phyloP scores from a whole-genome alignment of 495 filamentous ascomycete genomes.

The Aspergillus ellipticus region DNA sequence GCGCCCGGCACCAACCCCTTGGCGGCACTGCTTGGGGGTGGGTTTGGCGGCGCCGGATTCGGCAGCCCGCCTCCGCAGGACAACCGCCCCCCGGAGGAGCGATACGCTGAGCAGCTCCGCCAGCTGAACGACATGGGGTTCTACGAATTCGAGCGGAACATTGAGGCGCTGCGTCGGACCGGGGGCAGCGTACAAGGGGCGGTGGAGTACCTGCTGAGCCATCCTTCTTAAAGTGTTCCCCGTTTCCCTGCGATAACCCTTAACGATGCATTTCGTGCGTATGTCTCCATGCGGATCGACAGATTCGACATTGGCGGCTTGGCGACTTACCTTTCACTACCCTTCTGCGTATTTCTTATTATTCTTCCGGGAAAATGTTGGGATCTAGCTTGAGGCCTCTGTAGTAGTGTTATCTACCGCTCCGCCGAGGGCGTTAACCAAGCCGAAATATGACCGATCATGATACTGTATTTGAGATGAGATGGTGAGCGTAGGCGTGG shows the following conservation, averaged over 20 bases:
- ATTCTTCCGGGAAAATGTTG: constrained; percentile 4
- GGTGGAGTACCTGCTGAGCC: constrained; percentile 65
- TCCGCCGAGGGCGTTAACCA: neutral
- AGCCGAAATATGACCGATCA: neutral
- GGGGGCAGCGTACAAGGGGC: constrained; percentile 96
- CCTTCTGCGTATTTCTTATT: constrained; percentile 8
- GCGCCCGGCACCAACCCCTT: constrained; percentile 33
- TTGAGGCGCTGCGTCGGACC: constrained; percentile 79
- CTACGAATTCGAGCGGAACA: constrained; percentile 91
- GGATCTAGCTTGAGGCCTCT: neutral
- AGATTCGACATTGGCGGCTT: constrained; percentile 3
- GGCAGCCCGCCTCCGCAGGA: constrained; percentile 52
- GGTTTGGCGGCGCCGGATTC: constrained; percentile 39
- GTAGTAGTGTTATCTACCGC: neutral
- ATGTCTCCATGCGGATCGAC: neutral
- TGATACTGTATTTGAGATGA: no score
- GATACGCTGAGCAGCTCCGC: constrained; percentile 83
- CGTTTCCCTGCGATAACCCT: no score
- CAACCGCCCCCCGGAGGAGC: constrained; percentile 86
- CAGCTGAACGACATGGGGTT: constrained; percentile 99
- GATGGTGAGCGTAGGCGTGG: no score
- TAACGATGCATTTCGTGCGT: neutral
- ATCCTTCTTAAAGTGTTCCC: constrained; percentile 22
- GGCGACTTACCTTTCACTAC: constrained; percentile 5
- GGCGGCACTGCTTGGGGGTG: constrained; percentile 38